Conservation (phyloP, 1,284 basidiomycete genomes). For the Ustilago tritici region DNA sequence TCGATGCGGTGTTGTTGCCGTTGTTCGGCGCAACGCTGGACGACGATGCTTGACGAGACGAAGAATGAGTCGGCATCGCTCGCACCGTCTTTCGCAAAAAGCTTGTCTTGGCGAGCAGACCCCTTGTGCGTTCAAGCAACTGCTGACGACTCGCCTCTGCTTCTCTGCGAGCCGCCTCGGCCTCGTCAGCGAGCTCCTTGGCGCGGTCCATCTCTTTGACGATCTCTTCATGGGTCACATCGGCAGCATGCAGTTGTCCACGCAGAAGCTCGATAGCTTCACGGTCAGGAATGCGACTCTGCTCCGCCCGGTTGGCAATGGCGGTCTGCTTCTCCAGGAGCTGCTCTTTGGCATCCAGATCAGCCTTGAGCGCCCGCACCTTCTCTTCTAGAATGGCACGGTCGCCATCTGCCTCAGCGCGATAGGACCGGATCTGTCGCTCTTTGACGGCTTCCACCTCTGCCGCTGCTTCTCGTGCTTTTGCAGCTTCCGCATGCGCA, state of each 20-base stretch:
- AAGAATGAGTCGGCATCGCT: conserved; percentile 54
- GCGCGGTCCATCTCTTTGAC: conserved; percentile 58
- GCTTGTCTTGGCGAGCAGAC: conserved; percentile 41
- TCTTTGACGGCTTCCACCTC: conserved; percentile 59
- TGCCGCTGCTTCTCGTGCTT: conserved; percentile 48
- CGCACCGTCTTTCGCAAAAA: conserved; percentile 46
- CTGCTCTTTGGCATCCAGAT: conserved; percentile 45
- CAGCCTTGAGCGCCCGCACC: conserved; percentile 49
- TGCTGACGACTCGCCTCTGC: conserved; percentile 50
- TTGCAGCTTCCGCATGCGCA: conserved; percentile 53
- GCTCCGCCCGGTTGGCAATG: conserved; percentile 26
- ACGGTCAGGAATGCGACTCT: conserved; percentile 37
- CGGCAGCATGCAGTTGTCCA: conserved; percentile 61
- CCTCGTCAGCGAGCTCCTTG: conserved; percentile 48
- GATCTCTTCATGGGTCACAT: conserved; percentile 61
- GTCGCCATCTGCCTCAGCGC: conserved; percentile 64
- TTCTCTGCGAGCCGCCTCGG: conserved; percentile 49
- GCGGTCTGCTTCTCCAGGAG: conserved; percentile 37
- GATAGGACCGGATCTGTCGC: conserved; percentile 53
- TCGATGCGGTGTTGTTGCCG: conserved; percentile 10
- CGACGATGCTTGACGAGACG: conserved; percentile 44
- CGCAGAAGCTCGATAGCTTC: conserved; percentile 55
- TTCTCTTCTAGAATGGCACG: conserved; percentile 65
- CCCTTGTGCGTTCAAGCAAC: conserved; percentile 44
- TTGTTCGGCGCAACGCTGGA: conserved; percentile 15